phyloP scores from a whole-genome alignment of 345 rosid genomes.

The Punica granatum region DNA sequence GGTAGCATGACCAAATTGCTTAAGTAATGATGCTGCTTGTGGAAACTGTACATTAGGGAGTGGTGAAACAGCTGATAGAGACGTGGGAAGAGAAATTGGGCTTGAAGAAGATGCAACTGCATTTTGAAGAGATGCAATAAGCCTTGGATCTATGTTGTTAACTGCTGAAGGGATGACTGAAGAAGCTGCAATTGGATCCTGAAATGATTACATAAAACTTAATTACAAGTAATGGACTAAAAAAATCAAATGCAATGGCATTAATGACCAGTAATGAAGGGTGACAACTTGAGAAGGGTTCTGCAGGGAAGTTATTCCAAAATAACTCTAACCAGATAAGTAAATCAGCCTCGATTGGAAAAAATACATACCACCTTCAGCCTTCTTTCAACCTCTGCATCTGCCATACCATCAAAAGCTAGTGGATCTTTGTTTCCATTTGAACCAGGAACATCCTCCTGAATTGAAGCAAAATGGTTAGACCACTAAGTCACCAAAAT shows the following conservation, averaged over 20 bases:
- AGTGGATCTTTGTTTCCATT: constrained; percentile 69
- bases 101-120: constrained; percentile 61
- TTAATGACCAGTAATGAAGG: background rate
- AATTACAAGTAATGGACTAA: background rate
- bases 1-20: constrained; percentile 47
- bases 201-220: constrained; percentile 8
- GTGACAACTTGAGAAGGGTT: background rate
- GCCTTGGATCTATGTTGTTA: constrained; percentile 56
- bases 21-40: constrained; percentile 42
- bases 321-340: background rate
- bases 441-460: constrained; percentile 67
- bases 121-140: constrained; percentile 45
- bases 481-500: constrained; percentile 8
- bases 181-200: constrained; percentile 76
- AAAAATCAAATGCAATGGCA: background rate
- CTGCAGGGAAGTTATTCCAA: background rate
- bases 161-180: constrained; percentile 44
- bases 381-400: constrained; percentile 79
- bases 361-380: constrained; percentile 44
- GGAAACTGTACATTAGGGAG: constrained; percentile 50
- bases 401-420: constrained; percentile 78
- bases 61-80: constrained; percentile 42
- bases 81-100: constrained; percentile 37
- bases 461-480: constrained; percentile 5
- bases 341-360: background rate